These are phyloP conservation scores for Colletotrichum euphorbiae DNA, from an alignment of 2,329 filamentous ascomycete genomes.

Conservation along the genomic window DNA sequence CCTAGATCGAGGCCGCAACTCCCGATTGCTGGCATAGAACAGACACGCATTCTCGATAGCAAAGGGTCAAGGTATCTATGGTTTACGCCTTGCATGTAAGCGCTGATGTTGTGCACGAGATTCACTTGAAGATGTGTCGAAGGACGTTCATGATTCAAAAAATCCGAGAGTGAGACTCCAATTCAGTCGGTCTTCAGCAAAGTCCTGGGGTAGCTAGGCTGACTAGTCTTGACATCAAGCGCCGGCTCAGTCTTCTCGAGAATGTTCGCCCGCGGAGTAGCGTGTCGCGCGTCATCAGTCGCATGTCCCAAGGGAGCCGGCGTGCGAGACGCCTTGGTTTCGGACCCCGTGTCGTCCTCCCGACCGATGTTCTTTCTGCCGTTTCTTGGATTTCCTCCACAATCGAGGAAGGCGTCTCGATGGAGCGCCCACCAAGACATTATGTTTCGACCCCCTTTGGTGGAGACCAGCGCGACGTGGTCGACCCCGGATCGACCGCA, in stretches of 20 bases:
- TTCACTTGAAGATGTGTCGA: constrained; percentile 23
- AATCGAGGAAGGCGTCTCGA: neutral
- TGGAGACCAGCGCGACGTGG: constrained; percentile 1
- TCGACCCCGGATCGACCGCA: constrained; percentile 24
- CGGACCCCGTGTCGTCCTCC: neutral
- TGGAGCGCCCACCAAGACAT: constrained; percentile 14
- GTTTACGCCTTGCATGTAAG: neutral
- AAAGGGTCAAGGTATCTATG: neutral
- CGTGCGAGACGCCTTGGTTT: neutral
- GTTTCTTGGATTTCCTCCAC: neutral
- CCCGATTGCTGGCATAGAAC: constrained; percentile 12
- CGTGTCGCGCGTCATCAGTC: constrained; percentile 15
- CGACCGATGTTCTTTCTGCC: neutral
- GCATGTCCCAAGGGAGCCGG: constrained; percentile 12
- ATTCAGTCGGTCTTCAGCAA: neutral
- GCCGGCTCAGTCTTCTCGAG: constrained; percentile 22
- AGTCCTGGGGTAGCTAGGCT: neutral
- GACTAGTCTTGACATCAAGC: constrained; percentile 4
- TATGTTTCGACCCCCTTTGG: constrained; percentile 5
- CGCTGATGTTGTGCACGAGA: neutral
- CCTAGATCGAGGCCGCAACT: constrained; percentile 12
- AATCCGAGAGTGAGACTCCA: neutral
- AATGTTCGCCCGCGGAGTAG: constrained; percentile 15
- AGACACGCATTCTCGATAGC: neutral
- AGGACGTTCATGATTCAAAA: constrained; percentile 28